phyloP scores from a whole-genome alignment of 164 flowering plant species.

The Vitis vinifera region ASM3070453v1 NC_081808.1:18611501-18612000 shows the following conservation, averaged over 20 bases:
- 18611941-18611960: conserved; percentile 25
- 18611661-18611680: too few relatives aligned
- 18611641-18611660: too few relatives aligned
- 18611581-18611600: too few relatives aligned
- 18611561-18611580: too few relatives aligned
- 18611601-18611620: too few relatives aligned
- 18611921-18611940: conserved; percentile 52
- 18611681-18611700: too few relatives aligned
- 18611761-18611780: neutral
- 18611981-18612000: conserved; percentile 25
- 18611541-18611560: too few relatives aligned
- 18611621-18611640: too few relatives aligned
- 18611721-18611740: too few relatives aligned
- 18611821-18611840: neutral
- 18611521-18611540: too few relatives aligned
- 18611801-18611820: neutral
- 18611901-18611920: conserved; percentile 43
- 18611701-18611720: too few relatives aligned
- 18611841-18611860: neutral
- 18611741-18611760: neutral
- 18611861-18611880: conserved; percentile 28
- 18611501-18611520: too few relatives aligned
- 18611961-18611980: conserved; percentile 26
- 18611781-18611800: neutral
- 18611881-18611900: conserved; percentile 25